Base-by-base conservation (phyloP, 164 flowering plant species). In the Macadamia tetraphylla region DNA sequence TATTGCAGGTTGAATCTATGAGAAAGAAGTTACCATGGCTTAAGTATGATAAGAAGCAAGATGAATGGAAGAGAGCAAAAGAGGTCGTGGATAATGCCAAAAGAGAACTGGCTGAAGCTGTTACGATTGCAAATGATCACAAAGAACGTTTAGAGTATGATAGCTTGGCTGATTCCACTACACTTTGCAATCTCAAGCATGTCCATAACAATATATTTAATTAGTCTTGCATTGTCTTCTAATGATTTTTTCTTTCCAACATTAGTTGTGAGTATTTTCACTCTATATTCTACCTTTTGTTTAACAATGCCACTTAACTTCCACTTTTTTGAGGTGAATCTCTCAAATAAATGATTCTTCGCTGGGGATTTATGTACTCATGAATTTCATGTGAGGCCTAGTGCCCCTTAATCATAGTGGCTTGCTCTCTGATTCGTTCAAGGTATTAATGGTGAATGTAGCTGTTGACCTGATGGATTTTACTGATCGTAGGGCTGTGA, bases 11-110 rank as follows among this genome's bases (percentile, higher is more conserved):
- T 73, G 93, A 89, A 15, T 64, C 75, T 29, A 90, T 95, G 98
- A 88, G 82, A 76, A 95, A 89, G 86, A 95, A 95, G 71, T 70
- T 95, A 64, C 99, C 99, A 15, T 95, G 99, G 99, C 83, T 95
- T 60, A 82, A 83, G 78, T 92, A 89, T 77, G 99, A 95, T 71
- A 72, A 81, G 77, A 87, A 82, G 79, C 87, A 91, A 78, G 83
- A 79, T 70, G 88, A 86, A 52, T 95, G 82, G 70, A 23, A 82
- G 73, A 79, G 81, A 71, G 85, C 82, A 55, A 81, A 82, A 77
- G 75, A 86, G 71, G 73, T 51, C 71, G 90, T 85, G 67, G 77
- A 68, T 9, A 88, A 84, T 69, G 98, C 96, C 12, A 81, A 83
- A 73, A 77, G 63, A 75, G 87, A 87, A 70, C 74, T 90, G 64